phyloP scores from a whole-genome alignment of 2,329 filamentous ascomycete genomes.

The Cryphonectria naterciae region DNA sequence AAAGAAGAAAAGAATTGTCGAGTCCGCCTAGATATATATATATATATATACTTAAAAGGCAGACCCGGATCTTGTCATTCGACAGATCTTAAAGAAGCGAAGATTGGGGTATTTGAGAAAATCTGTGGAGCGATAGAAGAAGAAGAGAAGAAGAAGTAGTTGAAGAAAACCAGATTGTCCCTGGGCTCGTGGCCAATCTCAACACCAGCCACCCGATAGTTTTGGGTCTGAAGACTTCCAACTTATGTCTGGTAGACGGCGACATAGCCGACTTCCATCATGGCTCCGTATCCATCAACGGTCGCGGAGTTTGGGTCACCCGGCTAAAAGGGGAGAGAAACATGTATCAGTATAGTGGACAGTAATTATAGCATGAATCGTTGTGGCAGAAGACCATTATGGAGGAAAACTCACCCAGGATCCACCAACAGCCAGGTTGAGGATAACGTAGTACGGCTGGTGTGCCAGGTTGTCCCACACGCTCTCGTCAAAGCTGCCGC shows the following conservation, averaged over 20 bases:
- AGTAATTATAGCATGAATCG: too few species aligned
- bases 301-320: conserved; percentile 36
- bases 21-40: background rate
- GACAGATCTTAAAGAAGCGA: conserved; percentile 1
- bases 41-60: background rate
- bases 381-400: background rate
- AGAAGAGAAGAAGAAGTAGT: background rate
- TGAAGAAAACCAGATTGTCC: background rate
- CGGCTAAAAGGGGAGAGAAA: conserved; percentile 30
- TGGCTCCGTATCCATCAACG: conserved; percentile 35
- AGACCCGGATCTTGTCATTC: background rate
- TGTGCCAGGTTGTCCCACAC: conserved; percentile 47
- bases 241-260: conserved; percentile 30
- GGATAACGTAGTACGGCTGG: conserved; percentile 35
- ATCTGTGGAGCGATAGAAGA: background rate
- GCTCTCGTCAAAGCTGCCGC: conserved; percentile 44
- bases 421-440: conserved; percentile 38
- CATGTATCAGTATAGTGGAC: background rate
- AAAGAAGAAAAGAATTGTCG: background rate
- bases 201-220: background rate
- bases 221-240: too few species aligned
- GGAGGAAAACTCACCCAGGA: conserved; percentile 36
- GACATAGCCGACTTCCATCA: conserved; percentile 39
- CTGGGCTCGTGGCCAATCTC: background rate
- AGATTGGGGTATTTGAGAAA: conserved; percentile 10